phyloP scores from a whole-genome alignment of 192 early-diverging fungal genomes.

The Coemansia sp. region DNA sequence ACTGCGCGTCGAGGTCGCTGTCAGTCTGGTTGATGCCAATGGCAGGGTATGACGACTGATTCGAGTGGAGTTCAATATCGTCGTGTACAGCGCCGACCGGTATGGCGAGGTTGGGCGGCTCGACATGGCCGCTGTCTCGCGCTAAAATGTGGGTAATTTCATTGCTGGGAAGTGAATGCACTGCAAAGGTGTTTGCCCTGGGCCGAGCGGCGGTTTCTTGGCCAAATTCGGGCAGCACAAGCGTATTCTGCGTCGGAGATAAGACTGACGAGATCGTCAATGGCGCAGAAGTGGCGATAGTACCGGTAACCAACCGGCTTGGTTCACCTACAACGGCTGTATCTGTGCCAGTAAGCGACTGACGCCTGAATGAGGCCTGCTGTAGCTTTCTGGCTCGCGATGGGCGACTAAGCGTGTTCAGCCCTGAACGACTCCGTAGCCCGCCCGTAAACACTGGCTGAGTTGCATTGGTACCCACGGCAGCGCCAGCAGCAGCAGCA shows the following conservation, averaged over 20 bases:
- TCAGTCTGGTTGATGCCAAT: conserved; percentile 22
- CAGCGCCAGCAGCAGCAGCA: conserved; percentile 5
- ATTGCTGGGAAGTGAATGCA: not conserved
- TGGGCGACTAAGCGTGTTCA: conserved; percentile 37
- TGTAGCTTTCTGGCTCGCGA: conserved; percentile 25
- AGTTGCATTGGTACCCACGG: not conserved
- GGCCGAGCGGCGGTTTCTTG: conserved; percentile 5
- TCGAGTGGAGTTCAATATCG: conserved; percentile 20
- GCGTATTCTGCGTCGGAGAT: conserved; percentile 1
- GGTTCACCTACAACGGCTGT: not conserved
- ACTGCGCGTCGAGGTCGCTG: conserved; percentile 29
- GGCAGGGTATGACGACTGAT: conserved; percentile 16
- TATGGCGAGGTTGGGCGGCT: not conserved
- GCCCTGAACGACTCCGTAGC: conserved; percentile 18
- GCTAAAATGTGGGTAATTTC: not conserved
- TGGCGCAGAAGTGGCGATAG: not conserved
- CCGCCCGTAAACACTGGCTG: conserved; percentile 29
- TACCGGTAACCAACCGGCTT: not conserved
- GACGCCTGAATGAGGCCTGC: conserved; percentile 19
- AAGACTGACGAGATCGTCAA: not conserved
- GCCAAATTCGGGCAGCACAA: conserved; percentile 11
- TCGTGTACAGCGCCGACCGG: conserved; percentile 7
- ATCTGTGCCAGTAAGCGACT: not conserved
- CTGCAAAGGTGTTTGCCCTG: conserved; percentile 36
- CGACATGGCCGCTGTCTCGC: conserved; percentile 43